Evolutionary conservation across 345 rosid species (phyloP), one percentile per base, ranked within the genome.

Genomic region (Ailanthus altissimus): DNA sequence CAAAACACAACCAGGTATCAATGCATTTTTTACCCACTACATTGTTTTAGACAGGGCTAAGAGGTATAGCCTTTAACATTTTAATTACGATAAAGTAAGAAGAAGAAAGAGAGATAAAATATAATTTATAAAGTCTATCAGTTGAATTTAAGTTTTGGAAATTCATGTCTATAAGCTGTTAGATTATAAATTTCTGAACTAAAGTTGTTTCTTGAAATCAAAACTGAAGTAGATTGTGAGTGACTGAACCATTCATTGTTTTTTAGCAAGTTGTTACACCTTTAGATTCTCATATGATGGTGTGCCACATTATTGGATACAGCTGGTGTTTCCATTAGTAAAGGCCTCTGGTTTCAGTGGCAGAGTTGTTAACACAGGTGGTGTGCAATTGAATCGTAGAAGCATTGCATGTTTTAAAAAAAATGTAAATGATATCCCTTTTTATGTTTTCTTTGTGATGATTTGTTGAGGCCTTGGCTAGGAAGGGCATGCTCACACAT

Each of bases 1-100:
- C 89, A 73, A 86, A 80, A 77, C 16, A 49, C 72, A 80, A 85
- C 77, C 91, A 93, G 97, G 99, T 95, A 88, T 75, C 73, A n/a
- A 8, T 76, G 75, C 16, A 75, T 7, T 40, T 73, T 71, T 67
- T 47, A 61, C 26, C 75, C 42, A 7, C 42, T 56, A 21, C 25
- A 28, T 76, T 72, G 56, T 81, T 63, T 62, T 1, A 23, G 51
- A 3, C 32, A 25, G 62, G 74, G 79, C n/a, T 75, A 49, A 62
- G 62, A 49, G 82, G 28, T 32, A 59, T 61, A 73, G 5, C 25
- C 26, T 54, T 53, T 61, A 11, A 38, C 58, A 53, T 58, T 73
- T 12, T 70, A 32, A 69, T 58, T 47, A 43, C 42, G 20, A 4
- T 64, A 67, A 50, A 59, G 12, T 5, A 46, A 67, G 11, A 46